Evolutionary conservation across 2,329 filamentous ascomycete species (phyloP).

Genomic region (Aspergillus ibericus): DNA sequence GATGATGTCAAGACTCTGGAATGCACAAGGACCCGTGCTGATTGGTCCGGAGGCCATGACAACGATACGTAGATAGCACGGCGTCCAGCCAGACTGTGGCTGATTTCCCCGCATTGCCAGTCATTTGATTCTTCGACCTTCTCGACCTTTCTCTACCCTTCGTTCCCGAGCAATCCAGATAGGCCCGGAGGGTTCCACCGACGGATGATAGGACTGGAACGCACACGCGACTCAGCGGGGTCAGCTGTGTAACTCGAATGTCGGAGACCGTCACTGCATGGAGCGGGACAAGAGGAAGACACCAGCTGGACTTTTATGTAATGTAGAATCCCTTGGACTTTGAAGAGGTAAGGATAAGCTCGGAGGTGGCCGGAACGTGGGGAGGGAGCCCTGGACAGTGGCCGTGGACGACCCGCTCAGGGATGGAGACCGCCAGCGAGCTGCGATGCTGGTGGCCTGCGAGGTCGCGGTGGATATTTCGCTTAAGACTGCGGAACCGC

Average conservation of each 20-base stretch:
- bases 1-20: slow-evolving; percentile 3
- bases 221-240: neutral
- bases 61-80: neutral
- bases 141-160: neutral
- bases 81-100: neutral
- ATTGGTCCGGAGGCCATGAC: neutral
- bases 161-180: neutral
- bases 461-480: neutral
- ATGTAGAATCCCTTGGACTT: neutral
- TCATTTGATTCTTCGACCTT: neutral
- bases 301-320: neutral
- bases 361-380: neutral
- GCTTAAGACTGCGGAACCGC: too few species aligned
- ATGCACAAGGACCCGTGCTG: neutral
- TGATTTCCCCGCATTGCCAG: neutral
- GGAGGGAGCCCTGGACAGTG: too few species aligned
- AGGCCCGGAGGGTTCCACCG: neutral
- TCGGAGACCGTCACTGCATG: neutral
- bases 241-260: neutral
- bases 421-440: too few species aligned
- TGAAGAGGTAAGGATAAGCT: neutral
- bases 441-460: too few species aligned
- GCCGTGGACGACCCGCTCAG: too few species aligned
- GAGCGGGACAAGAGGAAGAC: neutral
- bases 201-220: neutral